Conservation (phyloP, 306 rosid species). For the Hippophae rhamnoides region DNA sequence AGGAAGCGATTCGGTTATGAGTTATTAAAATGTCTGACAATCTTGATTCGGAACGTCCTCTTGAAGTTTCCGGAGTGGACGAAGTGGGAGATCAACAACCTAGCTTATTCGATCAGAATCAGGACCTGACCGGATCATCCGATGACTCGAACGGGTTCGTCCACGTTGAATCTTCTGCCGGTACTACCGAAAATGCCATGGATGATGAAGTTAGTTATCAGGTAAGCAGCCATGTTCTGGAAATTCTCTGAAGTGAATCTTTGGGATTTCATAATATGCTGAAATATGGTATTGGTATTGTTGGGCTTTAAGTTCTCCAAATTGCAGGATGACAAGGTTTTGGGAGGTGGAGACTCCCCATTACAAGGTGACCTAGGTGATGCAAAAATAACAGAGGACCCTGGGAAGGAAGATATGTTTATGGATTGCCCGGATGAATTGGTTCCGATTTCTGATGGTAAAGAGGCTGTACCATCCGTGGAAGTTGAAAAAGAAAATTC, state of each 20-base stretch:
- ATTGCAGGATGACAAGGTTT: slow-evolving; percentile 14
- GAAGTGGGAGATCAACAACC: slow-evolving; percentile 10
- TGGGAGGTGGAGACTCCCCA: slow-evolving; percentile 11
- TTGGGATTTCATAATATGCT: background rate
- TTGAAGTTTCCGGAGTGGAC: slow-evolving; percentile 18
- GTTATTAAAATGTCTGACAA: slow-evolving; percentile 49
- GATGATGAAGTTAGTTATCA: slow-evolving; percentile 19
- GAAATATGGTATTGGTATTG: background rate
- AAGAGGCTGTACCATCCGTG: slow-evolving; percentile 27
- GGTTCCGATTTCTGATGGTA: slow-evolving; percentile 29
- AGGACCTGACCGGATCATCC: slow-evolving; percentile 17
- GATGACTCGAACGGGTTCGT: slow-evolving; percentile 18
- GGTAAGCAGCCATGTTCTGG: slow-evolving; percentile 19
- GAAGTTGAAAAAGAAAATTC: slow-evolving; percentile 20
- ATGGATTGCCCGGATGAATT: slow-evolving; percentile 88
- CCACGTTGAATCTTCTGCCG: slow-evolving; percentile 3
- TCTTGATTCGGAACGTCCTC: slow-evolving; percentile 12
- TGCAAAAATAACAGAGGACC: slow-evolving; percentile 40
- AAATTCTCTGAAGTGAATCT: background rate
- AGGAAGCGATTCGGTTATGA: slow-evolving; percentile 31
- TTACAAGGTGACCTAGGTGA: slow-evolving; percentile 29
- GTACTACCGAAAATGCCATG: slow-evolving; percentile 1
- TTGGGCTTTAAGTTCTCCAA: slow-evolving; percentile 1
- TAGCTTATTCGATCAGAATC: slow-evolving; percentile 7
- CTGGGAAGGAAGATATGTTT: slow-evolving; percentile 70